Evolutionary conservation across 352 stramenopile species (phyloP).

Genomic region (Pythium dissotocum): DNA sequence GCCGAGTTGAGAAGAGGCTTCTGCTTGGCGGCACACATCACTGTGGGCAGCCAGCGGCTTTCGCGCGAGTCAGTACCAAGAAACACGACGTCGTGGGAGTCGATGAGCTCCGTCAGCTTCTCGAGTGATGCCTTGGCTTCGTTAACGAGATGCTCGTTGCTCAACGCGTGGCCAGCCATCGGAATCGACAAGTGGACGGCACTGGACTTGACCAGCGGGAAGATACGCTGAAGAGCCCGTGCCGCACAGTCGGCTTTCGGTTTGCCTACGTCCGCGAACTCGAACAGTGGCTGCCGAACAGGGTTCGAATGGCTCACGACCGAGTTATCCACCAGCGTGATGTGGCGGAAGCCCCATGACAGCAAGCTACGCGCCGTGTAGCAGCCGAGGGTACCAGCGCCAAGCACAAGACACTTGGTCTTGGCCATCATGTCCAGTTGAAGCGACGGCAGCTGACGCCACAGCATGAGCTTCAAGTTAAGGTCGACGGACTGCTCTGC

Average conservation of each 20-base stretch:
- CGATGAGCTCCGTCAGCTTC: conserved; percentile 89
- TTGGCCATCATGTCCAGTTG: conserved; percentile 89
- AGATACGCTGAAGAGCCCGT: conserved; percentile 91
- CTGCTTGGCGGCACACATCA: conserved; percentile 91
- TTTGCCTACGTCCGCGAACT: conserved; percentile 93
- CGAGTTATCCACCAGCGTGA: conserved; percentile 98
- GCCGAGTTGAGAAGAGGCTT: conserved; percentile 89
- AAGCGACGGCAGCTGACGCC: conserved; percentile 94
- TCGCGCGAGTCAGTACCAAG: conserved; percentile 98
- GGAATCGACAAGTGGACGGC: conserved; percentile 95
- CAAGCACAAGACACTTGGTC: conserved; percentile 95
- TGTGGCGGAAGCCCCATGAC: conserved; percentile 96
- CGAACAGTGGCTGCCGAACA: conserved; percentile 96
- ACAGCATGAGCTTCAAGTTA: conserved; percentile 99
- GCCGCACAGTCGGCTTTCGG: conserved; percentile 95
- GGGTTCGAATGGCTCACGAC: conserved; percentile 98
- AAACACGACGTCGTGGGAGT: conserved; percentile 95
- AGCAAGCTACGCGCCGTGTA: conserved; percentile 94
- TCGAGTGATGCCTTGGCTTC: conserved; percentile 73
- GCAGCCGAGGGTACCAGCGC: conserved; percentile 96
- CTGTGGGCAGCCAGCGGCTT: conserved; percentile 97
- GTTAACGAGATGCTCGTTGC: conserved; percentile 51
- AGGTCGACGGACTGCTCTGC: conserved; percentile 96
- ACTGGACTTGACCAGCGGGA: conserved; percentile 87
- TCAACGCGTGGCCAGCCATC: conserved; percentile 96